Evolutionary conservation across 2,329 filamentous ascomycete genomes (phyloP).

Genomic region (Diaporthe sp.): DNA sequence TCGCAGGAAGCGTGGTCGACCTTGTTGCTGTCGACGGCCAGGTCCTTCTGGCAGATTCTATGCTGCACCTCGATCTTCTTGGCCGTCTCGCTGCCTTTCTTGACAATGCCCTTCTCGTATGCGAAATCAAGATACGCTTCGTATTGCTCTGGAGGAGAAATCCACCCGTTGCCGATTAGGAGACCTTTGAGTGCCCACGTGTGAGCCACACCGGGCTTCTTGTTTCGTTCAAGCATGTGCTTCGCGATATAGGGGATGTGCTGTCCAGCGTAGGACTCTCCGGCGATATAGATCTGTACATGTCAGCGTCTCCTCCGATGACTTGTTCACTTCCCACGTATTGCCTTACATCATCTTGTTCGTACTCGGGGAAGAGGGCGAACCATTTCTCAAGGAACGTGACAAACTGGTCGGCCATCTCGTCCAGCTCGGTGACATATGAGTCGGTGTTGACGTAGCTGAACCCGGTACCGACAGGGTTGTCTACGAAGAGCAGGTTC

Average conservation of each 20-base stretch:
- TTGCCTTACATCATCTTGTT: constrained; percentile 85
- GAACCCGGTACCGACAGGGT: constrained; percentile 95
- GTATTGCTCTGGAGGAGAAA: constrained; percentile 91
- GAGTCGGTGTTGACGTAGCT: constrained; percentile 94
- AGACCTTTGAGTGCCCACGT: constrained; percentile 87
- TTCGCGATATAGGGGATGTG: constrained; percentile 98
- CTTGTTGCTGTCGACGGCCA: constrained; percentile 65
- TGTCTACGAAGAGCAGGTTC: constrained; percentile 96
- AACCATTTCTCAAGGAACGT: constrained; percentile 94
- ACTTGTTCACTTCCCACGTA: not conserved
- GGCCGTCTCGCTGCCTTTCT: constrained; percentile 74
- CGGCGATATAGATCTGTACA: constrained; percentile 88
- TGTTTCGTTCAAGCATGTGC: constrained; percentile 90
- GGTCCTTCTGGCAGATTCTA: constrained; percentile 75
- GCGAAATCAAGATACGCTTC: constrained; percentile 86
- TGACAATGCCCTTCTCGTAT: constrained; percentile 80
- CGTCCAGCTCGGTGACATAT: constrained; percentile 85
- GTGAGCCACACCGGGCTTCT: constrained; percentile 61
- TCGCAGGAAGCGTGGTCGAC: constrained; percentile 84
- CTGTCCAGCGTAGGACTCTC: constrained; percentile 97
- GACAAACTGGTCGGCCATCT: constrained; percentile 92
- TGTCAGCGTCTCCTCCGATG: not conserved
- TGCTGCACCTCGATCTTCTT: constrained; percentile 78
- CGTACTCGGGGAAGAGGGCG: constrained; percentile 89
- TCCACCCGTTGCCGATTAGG: constrained; percentile 98